Base-by-base conservation (phyloP, 1,284 basidiomycete genomes). In the Boletus smithii region DNA sequence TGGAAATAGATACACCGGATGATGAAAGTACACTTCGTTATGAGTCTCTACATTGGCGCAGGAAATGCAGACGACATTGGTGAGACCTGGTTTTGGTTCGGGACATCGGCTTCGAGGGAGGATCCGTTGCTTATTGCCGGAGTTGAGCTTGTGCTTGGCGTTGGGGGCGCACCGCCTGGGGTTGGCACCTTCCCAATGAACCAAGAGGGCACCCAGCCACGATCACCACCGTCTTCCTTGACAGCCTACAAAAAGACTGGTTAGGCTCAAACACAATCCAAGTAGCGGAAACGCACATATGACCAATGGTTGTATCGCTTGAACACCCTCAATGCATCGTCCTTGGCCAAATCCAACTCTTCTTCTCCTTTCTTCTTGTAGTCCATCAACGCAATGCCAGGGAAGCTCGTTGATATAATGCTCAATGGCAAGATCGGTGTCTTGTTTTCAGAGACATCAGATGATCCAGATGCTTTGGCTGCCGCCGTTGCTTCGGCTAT, bases 231-330 rank as follows among this genome's bases (percentile, higher is more conserved):
- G 13, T 88, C 84, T 62, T 93, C 87, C 66, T 91, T 91, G 58
- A 95, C 90, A 54, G 90, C 88, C 83, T 91, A 61, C 14, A 49
- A 53, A 48, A 50, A 23, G n/a, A n/a, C n/a, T 36, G 18, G 33
- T 53, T 40, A 43, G 38, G 40, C 41, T 34, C 31, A 26, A 48
- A 37, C 29, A 46, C 27, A 6, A 17, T n/a, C 24, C 4, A 18
- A n/a, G 16, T 3, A 20, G 35, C 8, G 8, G n/a, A 40, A n/a
- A 73, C 80, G 50, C 56, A 87, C 85, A 69, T 93, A 94, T 69
- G 87, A 92, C 92, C 94, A 97, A 72, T 95, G 91, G 57, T 97
- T 97, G 68, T 97, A 98, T 59, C 91, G 82, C 74, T 97, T 99
- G 73, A 97, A 97, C 38, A 99, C 95, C 51, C 92, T 76, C 51